Conservation (phyloP, 2,329 filamentous ascomycete species). For the Pseudogymnoascus sp. region DNA sequence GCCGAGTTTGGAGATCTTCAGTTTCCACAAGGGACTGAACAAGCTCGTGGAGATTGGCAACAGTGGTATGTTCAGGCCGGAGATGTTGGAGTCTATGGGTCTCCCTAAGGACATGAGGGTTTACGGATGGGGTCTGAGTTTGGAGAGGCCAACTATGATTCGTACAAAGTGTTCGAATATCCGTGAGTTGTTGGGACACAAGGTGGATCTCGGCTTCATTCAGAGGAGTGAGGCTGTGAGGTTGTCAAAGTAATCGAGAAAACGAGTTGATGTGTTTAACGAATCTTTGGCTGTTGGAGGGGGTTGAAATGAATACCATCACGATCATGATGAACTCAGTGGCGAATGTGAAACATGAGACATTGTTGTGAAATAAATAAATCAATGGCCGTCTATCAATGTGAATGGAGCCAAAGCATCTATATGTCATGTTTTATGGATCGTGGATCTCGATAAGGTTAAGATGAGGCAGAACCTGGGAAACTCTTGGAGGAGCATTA, state of each 20-base stretch:
- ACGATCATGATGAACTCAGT: slow-evolving; percentile 3
- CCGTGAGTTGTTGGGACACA: slow-evolving; percentile 85
- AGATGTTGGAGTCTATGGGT: slow-evolving; percentile 95
- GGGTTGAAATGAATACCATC: slow-evolving; percentile 8
- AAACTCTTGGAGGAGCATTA: background rate
- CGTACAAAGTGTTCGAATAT: slow-evolving; percentile 69
- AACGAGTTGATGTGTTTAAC: slow-evolving; percentile 39
- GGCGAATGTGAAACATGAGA: background rate
- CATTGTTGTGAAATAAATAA: background rate
- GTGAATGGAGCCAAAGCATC: background rate
- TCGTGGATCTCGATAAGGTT: background rate
- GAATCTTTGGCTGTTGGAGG: slow-evolving; percentile 10
- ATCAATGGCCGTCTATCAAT: background rate
- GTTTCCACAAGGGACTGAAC: slow-evolving; percentile 79
- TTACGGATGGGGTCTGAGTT: slow-evolving; percentile 85
- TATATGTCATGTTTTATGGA: background rate
- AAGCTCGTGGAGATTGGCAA: slow-evolving; percentile 98
- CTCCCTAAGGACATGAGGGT: slow-evolving; percentile 86
- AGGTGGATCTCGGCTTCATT: slow-evolving; percentile 90
- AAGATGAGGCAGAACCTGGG: background rate
- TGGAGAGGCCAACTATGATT: slow-evolving; percentile 98
- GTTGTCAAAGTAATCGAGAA: slow-evolving; percentile 48
- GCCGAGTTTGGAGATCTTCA: slow-evolving; percentile 97
- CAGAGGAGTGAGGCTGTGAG: slow-evolving; percentile 86
- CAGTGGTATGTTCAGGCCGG: slow-evolving; percentile 96